Evolutionary conservation across 2,329 filamentous ascomycete genomes (phyloP), one percentile per base, ranked within the genome.

Genomic region (Cladosporium cucumerinum): DNA sequence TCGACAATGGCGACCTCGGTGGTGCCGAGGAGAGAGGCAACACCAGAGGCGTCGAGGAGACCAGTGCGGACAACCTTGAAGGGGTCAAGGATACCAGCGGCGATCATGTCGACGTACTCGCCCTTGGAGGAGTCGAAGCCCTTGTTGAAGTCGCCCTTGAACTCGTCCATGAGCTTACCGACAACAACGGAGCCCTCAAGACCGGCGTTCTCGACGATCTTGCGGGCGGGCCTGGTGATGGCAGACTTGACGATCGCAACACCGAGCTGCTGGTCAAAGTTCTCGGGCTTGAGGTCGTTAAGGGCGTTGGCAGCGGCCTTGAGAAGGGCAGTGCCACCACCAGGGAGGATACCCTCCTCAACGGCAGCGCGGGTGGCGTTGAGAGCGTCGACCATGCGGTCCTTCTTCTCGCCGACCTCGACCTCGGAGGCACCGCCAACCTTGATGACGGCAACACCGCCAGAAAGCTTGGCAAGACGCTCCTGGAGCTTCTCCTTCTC

Each of bases 401-500:
- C 95, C 89, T 99, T 99, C 92, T 99, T 99, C 88, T 99, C 95
- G 72, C 93, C 90, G 65, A 99, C 95, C 86, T 99, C 95, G 70
- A 99, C 94, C 83, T 99, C 95, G 69, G 94, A 98, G 69, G 93
- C 87, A 79, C 95, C 95, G 75, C 95, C 95, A 69, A 99, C 95
- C 87, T 96, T 97, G 87, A 99, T 98, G 82, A 99, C 95, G 74
- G 95, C 95, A 74, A 99, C 95, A 86, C 95, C 95, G 70, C 95
- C 95, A 72, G 95, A 98, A 72, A 99, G 91, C 89, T 99, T 99
- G 73, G 95, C 95, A 68, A 99, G 91, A 83, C 95, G 95, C 86
- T 99, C 95, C 85, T 98, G 95, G 71, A 99, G 92, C 89, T 99
- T 99, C 90, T 99, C 95, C 88, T 97, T 98, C 88, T 99, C 95